These are phyloP conservation scores for Fusarium sp. DNA, from an alignment of 2,329 filamentous ascomycete species.

Conservation along the genomic window DNA sequence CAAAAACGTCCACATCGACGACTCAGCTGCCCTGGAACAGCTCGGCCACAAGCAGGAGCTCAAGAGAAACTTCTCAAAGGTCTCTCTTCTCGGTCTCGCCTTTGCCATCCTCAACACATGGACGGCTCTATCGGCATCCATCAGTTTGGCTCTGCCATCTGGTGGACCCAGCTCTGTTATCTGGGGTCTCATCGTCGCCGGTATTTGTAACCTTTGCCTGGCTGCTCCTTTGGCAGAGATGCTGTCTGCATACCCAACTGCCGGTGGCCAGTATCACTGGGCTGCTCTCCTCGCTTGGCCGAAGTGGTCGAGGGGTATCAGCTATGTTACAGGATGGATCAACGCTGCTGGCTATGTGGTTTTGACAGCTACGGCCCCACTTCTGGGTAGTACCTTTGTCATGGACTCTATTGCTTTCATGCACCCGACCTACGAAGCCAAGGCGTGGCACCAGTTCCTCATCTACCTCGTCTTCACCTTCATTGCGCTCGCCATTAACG, in stretches of 20 bases:
- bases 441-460: conserved; percentile 79
- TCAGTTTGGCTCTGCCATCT: conserved; percentile 69
- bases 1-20: conserved; percentile 44
- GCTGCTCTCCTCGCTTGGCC: conserved; percentile 74
- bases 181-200: conserved; percentile 75
- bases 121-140: conserved; percentile 63
- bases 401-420: conserved; percentile 74
- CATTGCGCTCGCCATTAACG: conserved; percentile 73
- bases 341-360: conserved; percentile 80
- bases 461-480: conserved; percentile 76
- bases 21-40: conserved; percentile 58
- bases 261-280: conserved; percentile 78
- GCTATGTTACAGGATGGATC: conserved; percentile 80
- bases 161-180: conserved; percentile 79
- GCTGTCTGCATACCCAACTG: conserved; percentile 72
- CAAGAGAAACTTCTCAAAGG: conserved; percentile 63
- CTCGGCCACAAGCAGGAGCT: conserved; percentile 65
- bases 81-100: conserved; percentile 63
- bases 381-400: conserved; percentile 76
- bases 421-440: conserved; percentile 66
- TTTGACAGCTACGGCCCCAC: conserved; percentile 75
- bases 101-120: conserved; percentile 65
- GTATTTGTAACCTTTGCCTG: conserved; percentile 77
- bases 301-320: conserved; percentile 71
- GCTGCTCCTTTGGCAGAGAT: conserved; percentile 79